A percentile compares a stretch with the other conserved stretches of the same genome.
These are phyloP conservation scores for Fusarium burgessii DNA, from an alignment of 2,329 filamentous ascomycete genomes.

Conservation along the genomic window DNA sequence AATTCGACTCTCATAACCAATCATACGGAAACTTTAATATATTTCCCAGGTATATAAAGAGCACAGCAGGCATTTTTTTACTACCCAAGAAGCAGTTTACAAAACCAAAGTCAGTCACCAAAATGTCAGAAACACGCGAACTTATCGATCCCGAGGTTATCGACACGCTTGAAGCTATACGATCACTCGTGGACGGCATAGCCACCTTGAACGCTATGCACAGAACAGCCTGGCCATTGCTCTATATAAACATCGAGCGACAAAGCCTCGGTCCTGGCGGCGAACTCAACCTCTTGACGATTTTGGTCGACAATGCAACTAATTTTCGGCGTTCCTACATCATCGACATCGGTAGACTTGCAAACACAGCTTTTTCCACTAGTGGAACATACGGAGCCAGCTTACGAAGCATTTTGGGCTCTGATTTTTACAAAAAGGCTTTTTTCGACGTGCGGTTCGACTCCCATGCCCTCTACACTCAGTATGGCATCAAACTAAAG, in stretches of 20 bases:
- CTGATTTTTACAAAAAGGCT: neutral
- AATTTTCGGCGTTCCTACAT: neutral
- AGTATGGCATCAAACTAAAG: neutral
- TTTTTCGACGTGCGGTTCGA: neutral
- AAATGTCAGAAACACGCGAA: too few relatives aligned
- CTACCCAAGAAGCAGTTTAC: too few relatives aligned
- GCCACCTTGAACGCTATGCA: neutral
- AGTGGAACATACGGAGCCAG: neutral
- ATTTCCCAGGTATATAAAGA: too few relatives aligned
- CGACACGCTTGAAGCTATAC: neutral
- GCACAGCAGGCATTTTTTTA: too few relatives aligned
- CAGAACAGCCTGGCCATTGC: neutral
- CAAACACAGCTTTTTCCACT: neutral
- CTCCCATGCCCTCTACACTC: accelerated
- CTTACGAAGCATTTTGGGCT: neutral
- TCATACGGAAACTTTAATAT: too few relatives aligned
- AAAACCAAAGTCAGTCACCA: too few relatives aligned
- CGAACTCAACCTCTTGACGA: neutral
- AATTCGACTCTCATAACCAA: too few relatives aligned
- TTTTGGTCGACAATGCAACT: neutral
- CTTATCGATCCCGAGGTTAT: neutral
- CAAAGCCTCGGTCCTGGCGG: neutral
- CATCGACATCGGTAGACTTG: neutral
- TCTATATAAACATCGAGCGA: neutral
- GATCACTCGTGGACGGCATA: neutral